Conservation (phyloP, 768 basidiomycete genomes). For the Lactarius akahatsu region DNA sequence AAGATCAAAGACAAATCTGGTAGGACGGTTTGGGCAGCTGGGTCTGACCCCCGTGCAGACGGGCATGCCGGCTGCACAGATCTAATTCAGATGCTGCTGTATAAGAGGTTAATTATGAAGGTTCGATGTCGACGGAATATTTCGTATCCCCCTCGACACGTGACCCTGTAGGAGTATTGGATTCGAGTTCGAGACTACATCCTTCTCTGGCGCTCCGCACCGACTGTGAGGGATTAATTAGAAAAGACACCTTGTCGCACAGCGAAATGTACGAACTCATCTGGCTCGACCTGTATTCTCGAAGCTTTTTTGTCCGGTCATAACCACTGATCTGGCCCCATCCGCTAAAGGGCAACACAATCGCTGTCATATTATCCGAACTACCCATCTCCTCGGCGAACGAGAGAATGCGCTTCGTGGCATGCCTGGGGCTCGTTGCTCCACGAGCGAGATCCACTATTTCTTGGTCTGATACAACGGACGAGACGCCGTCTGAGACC, state of each 20-base stretch:
- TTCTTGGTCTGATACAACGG: constrained; percentile 89
- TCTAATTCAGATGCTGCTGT: constrained; percentile 33
- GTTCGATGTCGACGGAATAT: neutral
- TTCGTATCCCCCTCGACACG: neutral
- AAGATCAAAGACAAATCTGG: constrained; percentile 65
- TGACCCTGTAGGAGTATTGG: neutral
- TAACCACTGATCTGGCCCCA: constrained; percentile 83
- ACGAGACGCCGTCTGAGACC: constrained; percentile 93
- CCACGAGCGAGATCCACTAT: constrained; percentile 85
- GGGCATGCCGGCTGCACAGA: constrained; percentile 88
- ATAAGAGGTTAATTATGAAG: neutral
- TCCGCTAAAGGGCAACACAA: constrained; percentile 89
- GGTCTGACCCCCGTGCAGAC: constrained; percentile 85
- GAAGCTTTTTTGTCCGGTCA: constrained; percentile 77
- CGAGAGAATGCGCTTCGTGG: constrained; percentile 78
- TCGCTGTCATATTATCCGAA: constrained; percentile 88
- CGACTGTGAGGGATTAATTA: constrained; percentile 42
- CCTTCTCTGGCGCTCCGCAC: constrained; percentile 63
- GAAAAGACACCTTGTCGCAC: neutral
- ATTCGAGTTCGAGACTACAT: constrained; percentile 43
- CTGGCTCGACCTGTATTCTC: constrained; percentile 67
- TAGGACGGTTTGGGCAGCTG: constrained; percentile 88
- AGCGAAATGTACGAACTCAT: constrained; percentile 32
- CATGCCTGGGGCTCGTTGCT: constrained; percentile 66
- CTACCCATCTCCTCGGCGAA: constrained; percentile 88